phyloP scores from a whole-genome alignment of 1,139 yeast genomes.

The Kodamaea anthophila region DNA sequence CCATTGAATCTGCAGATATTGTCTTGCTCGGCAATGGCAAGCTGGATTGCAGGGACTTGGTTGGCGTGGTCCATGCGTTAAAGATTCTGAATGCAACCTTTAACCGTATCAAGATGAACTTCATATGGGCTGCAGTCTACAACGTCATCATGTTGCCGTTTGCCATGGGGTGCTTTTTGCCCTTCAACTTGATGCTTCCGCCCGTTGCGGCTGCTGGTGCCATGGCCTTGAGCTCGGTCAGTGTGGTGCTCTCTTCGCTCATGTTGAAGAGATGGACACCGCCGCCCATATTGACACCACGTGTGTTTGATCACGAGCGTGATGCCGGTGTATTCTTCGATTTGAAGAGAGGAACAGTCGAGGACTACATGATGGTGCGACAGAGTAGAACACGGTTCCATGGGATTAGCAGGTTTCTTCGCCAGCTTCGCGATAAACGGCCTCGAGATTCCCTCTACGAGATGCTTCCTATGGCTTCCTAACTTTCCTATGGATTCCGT shows the following conservation, averaged over 20 bases:
- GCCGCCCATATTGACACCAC: slow-evolving; percentile 18
- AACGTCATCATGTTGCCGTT: slow-evolving; percentile 87
- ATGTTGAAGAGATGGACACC: slow-evolving; percentile 59
- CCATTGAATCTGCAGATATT: slow-evolving; percentile 91
- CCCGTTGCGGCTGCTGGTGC: slow-evolving; percentile 92
- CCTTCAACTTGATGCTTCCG: slow-evolving; percentile 69
- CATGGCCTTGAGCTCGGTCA: slow-evolving; percentile 88
- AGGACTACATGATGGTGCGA: slow-evolving; percentile 25
- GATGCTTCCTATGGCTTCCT: slow-evolving; percentile 6
- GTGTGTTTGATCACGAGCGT: slow-evolving; percentile 19
- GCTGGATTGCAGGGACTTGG: slow-evolving; percentile 32
- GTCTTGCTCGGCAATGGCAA: slow-evolving; percentile 46
- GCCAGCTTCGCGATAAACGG: slow-evolving; percentile 4
- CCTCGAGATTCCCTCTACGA: slow-evolving; percentile 4
- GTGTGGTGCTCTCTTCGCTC: slow-evolving; percentile 81
- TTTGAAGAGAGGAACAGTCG: slow-evolving; percentile 24
- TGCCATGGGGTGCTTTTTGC: slow-evolving; percentile 87
- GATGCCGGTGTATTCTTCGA: slow-evolving; percentile 19
- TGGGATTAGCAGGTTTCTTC: slow-evolving; percentile 1
- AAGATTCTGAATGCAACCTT: slow-evolving; percentile 70
- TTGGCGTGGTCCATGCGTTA: slow-evolving; percentile 67
- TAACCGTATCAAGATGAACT: slow-evolving; percentile 68
- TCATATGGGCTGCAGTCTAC: slow-evolving; percentile 81
- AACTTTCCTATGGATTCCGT: slow-evolving; percentile 1
- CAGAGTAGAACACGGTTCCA: slow-evolving; percentile 10